A percentile compares a stretch with the other conserved stretches of the same genome.
These are phyloP conservation scores for Chaetomidium leptoderma DNA, from an alignment of 495 filamentous ascomycete species.

Conservation along the genomic window DNA sequence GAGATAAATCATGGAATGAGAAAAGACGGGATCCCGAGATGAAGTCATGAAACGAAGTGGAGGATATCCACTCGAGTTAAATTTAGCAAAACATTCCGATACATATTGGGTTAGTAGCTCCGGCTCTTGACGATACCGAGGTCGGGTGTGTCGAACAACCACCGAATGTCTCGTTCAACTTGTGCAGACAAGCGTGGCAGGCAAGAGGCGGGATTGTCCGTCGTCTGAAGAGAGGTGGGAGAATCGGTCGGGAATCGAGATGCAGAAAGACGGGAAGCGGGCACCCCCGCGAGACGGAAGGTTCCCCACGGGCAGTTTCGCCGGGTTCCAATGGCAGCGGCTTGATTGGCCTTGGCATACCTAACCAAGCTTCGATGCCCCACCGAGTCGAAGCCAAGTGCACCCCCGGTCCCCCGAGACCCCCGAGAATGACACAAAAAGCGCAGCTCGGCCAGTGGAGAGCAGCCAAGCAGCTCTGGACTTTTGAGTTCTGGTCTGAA, in stretches of 20 bases:
- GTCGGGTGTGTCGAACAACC: too few species aligned
- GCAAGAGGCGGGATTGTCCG: too few species aligned
- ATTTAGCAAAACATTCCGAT: neutral
- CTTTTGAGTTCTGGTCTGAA: slow-evolving; percentile 3
- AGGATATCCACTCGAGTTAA: neutral
- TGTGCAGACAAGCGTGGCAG: too few species aligned
- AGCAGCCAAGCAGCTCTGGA: slow-evolving; percentile 7
- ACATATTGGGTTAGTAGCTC: too few species aligned
- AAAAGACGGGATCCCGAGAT: slow-evolving; percentile 11
- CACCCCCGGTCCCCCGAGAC: neutral
- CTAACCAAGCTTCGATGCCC: neutral
- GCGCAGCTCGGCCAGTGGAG: slow-evolving; percentile 1
- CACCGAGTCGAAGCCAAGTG: neutral
- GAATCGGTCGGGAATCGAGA: too few species aligned
- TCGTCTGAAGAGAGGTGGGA: too few species aligned
- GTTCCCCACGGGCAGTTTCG: too few species aligned
- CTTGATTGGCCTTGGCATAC: neutral
- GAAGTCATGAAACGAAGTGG: slow-evolving; percentile 10
- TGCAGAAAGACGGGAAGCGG: too few species aligned
- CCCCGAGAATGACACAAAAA: slow-evolving; percentile 5
- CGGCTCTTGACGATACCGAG: too few species aligned
- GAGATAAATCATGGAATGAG: neutral
- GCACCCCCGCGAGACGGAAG: too few species aligned
- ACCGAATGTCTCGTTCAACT: too few species aligned
- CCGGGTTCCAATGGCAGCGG: too few species aligned